Conservation (phyloP, 139 green algal species). For the Haematococcus sp. region DNA sequence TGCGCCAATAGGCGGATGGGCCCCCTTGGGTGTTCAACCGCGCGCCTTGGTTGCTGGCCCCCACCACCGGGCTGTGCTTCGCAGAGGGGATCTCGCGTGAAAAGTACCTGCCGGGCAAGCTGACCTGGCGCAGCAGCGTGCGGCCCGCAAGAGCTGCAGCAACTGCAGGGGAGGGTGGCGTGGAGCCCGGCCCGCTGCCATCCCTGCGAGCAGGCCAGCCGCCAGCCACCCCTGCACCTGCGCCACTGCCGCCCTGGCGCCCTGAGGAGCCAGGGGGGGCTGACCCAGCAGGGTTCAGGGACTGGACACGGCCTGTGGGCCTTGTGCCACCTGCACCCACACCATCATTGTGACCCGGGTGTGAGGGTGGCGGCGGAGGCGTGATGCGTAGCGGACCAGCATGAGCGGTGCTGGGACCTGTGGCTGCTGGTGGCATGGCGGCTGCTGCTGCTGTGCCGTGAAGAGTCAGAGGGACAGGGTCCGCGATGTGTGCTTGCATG, state of each 20-base stretch:
- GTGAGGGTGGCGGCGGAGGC: no score
- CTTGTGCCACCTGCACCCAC: no score
- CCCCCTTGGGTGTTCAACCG: neutral
- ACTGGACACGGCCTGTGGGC: neutral
- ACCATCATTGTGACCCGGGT: no score
- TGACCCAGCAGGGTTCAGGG: neutral
- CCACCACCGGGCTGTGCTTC: no score
- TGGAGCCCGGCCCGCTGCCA: neutral
- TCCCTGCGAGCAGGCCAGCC: neutral
- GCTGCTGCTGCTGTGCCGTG: no score
- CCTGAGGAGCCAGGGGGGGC: no score
- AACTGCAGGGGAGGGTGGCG: neutral
- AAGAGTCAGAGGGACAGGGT: no score
- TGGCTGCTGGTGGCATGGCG: no score
- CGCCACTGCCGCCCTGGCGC: neutral
- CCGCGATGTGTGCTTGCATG: no score
- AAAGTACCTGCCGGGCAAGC: constrained; percentile 5
- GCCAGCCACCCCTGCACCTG: neutral
- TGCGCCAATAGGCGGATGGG: neutral
- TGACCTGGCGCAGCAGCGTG: neutral
- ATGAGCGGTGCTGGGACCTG: no score
- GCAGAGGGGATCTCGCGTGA: neutral
- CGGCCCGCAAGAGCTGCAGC: neutral
- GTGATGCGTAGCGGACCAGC: no score
- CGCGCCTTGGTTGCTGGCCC: no score